Base-by-base conservation (phyloP, 352 stramenopile species). In the Phytophthora tubulina region DNA sequence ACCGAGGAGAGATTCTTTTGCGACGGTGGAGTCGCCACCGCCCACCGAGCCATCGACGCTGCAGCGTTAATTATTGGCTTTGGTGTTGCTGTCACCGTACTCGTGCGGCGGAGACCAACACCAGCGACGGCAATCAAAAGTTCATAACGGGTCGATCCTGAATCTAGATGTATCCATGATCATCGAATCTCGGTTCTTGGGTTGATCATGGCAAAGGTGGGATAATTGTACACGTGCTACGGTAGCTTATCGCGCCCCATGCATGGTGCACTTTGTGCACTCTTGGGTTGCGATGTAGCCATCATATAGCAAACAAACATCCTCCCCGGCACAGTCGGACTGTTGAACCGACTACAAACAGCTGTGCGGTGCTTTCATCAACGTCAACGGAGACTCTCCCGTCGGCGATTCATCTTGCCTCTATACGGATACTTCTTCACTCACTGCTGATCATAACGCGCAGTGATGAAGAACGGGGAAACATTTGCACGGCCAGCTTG, bases 21-120 rank as follows among this genome's bases (percentile, higher is more conserved):
- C 14, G 46, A 38, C n/a, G 45, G 36, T 41, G 31, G 59, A 14
- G 10, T 10, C 13, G 38, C 13, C n/a, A 52, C 35, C n/a, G 4
- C 4, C 48, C 10, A 36, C 21, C 10, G 38, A 30, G 21, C 53
- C 52, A 48, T 36, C 52, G 48, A 48, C 35, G 59, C 17, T 15
- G 31, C 30, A 46, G 27, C 48, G n/a, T 54, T 39, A 52, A 61
- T 49, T 53, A 50, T 50, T 56, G 46, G 44, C 41, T 54, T 8
- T 63, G 39, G 14, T 4, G 48, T n/a, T 21, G 30, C 33, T 30
- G 10, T 44, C 50, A 41, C 8, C 27, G 39, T 27, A 27, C 14
- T 10, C 14, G 42, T 31, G 15, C 8, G 44, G 17, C 27, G 17
- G 27, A 50, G 27, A 50, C 17, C 44, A 50, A 30, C 17, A 33